phyloP scores from a whole-genome alignment of 257 asterid genomes.

The Misopates orontium region DNA sequence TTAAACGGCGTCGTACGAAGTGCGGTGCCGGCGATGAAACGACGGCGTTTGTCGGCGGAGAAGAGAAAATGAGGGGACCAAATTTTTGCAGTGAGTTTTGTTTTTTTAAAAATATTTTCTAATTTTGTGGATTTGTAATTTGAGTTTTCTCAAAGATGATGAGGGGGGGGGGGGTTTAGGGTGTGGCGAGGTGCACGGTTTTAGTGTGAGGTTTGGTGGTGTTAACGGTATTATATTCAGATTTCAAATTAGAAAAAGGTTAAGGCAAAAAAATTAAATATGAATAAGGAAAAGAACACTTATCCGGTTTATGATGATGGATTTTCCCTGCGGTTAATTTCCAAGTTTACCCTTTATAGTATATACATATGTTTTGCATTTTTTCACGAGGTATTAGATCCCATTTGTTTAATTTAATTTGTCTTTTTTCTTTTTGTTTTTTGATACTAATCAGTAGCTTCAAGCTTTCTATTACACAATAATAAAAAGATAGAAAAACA shows the following conservation, averaged over 20 bases:
- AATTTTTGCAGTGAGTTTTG: not conserved
- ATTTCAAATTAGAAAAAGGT: not conserved
- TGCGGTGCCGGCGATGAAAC: slow-evolving; percentile 35
- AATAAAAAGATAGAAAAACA: too few species aligned
- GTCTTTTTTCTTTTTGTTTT: too few species aligned
- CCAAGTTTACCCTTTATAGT: too few species aligned
- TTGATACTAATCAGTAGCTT: too few species aligned
- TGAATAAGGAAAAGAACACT: not conserved
- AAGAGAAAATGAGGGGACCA: slow-evolving; percentile 21
- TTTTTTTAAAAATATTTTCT: slow-evolving; percentile 18
- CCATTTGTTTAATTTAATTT: too few species aligned
- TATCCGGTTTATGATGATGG: not conserved
- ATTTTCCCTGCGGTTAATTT: too few species aligned
- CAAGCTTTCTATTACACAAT: too few species aligned
- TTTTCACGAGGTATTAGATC: too few species aligned
- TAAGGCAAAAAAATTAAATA: too few species aligned
- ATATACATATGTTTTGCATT: too few species aligned
- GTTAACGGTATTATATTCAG: slow-evolving; percentile 10
- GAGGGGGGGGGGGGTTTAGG: not conserved
- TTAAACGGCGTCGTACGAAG: not conserved
- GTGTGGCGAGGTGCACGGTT: slow-evolving; percentile 29
- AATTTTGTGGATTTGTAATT: not conserved
- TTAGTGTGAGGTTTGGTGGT: slow-evolving; percentile 18
- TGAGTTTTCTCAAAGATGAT: slow-evolving; percentile 19
- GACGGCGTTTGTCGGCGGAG: slow-evolving; percentile 41